These are phyloP conservation scores for Leishmania braziliensis DNA, from an alignment of 208 protist genomes.

Conservation along the genomic window DNA sequence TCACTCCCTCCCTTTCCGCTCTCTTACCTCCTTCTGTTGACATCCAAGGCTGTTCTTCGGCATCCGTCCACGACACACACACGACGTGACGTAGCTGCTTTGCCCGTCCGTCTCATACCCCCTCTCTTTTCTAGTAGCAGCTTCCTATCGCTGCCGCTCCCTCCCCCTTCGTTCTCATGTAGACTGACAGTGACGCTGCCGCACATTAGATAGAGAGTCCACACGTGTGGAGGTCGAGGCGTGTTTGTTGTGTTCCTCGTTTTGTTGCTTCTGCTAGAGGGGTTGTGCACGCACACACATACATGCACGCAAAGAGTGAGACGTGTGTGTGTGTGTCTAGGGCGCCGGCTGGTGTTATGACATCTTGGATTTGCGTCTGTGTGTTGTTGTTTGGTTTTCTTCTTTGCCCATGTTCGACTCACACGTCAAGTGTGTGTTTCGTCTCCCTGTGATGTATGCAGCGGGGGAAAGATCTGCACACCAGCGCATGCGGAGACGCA, in stretches of 20 bases:
- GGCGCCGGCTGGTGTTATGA: neutral
- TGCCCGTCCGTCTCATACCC: neutral
- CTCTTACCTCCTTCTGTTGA: neutral
- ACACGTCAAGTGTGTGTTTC: too few species aligned
- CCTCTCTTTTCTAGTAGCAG: neutral
- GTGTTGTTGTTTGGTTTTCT: neutral
- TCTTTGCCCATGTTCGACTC: neutral
- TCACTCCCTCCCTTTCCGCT: neutral
- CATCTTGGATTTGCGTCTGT: neutral
- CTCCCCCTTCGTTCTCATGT: neutral
- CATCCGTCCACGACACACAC: neutral
- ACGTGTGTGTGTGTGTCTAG: neutral
- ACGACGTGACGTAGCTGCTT: neutral
- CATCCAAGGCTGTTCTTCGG: neutral
- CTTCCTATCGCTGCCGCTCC: neutral
- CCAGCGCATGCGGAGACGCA: neutral
- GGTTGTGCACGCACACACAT: neutral
- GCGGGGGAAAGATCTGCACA: neutral
- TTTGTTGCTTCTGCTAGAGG: conserved; percentile 6
- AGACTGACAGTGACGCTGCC: neutral
- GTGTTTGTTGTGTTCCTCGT: conserved; percentile 10
- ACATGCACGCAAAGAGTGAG: neutral
- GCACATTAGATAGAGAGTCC: neutral
- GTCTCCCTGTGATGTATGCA: neutral
- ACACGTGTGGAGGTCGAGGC: neutral